These are phyloP conservation scores for Cornus kousa DNA, from an alignment of 148 eudicot genomes.

Conservation along the genomic window DNA sequence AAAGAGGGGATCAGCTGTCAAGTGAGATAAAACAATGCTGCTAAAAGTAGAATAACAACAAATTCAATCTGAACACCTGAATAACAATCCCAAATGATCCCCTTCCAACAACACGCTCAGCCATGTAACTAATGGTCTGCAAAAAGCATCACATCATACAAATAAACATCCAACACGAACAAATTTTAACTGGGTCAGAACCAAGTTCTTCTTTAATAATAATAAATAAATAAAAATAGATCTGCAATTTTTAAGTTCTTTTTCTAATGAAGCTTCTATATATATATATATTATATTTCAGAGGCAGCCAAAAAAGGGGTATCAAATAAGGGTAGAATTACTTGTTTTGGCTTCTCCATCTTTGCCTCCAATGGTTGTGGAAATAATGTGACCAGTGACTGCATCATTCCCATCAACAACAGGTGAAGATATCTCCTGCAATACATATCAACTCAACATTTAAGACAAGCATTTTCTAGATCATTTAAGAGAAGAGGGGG, in stretches of 20 bases:
- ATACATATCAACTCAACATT: no score
- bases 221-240: background rate
- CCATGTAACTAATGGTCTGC: conserved; percentile 86
- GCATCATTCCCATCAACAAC: conserved; percentile 70
- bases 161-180: background rate
- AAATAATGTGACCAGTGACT: conserved; percentile 77
- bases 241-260: background rate
- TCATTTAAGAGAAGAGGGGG: no score
- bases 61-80: no score
- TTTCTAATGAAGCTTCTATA: background rate
- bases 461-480: no score
- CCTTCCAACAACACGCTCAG: conserved; percentile 81
- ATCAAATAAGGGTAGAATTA: conserved; percentile 15
- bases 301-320: background rate
- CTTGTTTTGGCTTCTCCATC: conserved; percentile 89
- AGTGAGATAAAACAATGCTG: no score
- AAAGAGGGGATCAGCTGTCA: no score
- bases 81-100: conserved; percentile 82
- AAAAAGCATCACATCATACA: conserved; percentile 17
- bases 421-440: conserved; percentile 72
- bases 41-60: no score
- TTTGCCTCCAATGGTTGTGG: conserved; percentile 78
- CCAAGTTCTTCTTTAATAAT: no score
- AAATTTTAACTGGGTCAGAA: background rate
- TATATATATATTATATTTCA: background rate